Percentiles rank a stretch among this genome's conserved stretches.
Evolutionary conservation across 2,329 filamentous ascomycete genomes (phyloP).

Genomic region (Penicillium sp.): DNA sequence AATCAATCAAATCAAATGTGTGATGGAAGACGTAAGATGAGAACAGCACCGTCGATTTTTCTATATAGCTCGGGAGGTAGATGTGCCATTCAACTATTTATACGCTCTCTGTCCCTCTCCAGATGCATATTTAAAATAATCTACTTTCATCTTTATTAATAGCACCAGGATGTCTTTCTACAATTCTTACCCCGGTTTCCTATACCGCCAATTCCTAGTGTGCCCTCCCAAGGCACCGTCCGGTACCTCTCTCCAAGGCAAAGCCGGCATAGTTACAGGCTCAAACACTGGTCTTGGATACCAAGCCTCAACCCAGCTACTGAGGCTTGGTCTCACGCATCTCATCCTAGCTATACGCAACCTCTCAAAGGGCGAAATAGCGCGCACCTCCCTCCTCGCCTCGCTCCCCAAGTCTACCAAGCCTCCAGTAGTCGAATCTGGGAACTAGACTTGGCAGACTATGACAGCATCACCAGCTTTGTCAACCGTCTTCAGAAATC

Average conservation of each 20-base stretch:
- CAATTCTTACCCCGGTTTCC: conserved; percentile 7
- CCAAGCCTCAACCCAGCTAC: conserved; percentile 48
- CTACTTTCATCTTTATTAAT: too few relatives aligned
- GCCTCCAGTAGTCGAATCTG: conserved; percentile 44
- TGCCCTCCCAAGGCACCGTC: conserved; percentile 34
- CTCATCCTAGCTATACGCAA: conserved; percentile 50
- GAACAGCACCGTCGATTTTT: too few relatives aligned
- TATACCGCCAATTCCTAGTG: conserved; percentile 44
- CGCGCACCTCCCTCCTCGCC: conserved; percentile 40
- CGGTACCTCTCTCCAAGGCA: conserved; percentile 35
- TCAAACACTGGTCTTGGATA: conserved; percentile 50
- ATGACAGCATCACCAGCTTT: conserved; percentile 40
- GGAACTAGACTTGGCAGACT: conserved; percentile 46
- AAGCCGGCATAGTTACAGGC: conserved; percentile 51
- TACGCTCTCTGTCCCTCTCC: too few relatives aligned
- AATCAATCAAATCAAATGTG: too few relatives aligned
- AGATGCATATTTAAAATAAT: too few relatives aligned
- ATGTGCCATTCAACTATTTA: too few relatives aligned
- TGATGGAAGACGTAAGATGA: too few relatives aligned
- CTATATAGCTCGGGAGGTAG: too few relatives aligned
- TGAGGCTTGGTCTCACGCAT: conserved; percentile 40
- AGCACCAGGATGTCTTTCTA: not conserved
- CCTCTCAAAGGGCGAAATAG: conserved; percentile 46
- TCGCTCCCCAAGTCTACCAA: conserved; percentile 29
- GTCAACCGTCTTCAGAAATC: conserved; percentile 33